Percentiles rank a stretch among this genome's conserved stretches.
These are phyloP conservation scores for Pichia sp. DNA, from an alignment of 1,139 yeast genomes.

Conservation along the genomic window DNA sequence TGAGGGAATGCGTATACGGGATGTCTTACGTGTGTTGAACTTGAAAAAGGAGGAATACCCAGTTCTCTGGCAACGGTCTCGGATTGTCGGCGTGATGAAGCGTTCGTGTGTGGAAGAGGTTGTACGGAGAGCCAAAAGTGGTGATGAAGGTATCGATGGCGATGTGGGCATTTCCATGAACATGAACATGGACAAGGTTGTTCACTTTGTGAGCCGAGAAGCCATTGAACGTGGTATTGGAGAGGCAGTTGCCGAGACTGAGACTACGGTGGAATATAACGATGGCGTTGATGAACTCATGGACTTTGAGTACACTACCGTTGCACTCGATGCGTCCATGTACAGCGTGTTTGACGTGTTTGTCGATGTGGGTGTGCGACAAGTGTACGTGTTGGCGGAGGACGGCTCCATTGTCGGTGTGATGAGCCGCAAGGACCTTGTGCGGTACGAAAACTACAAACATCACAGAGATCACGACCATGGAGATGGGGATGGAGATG, in stretches of 20 bases:
- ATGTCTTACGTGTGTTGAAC: conserved; percentile 2
- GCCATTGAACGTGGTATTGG: too few relatives aligned
- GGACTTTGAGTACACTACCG: conserved; percentile 58
- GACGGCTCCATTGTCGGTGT: conserved; percentile 48
- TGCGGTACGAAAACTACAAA: conserved; percentile 40
- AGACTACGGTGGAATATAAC: too few relatives aligned
- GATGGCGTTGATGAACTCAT: conserved; percentile 35
- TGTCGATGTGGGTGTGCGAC: conserved; percentile 73
- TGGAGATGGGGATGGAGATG: too few relatives aligned
- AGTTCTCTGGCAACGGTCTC: conserved; percentile 1
- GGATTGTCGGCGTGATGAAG: conserved; percentile 7
- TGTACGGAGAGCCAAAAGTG: too few relatives aligned
- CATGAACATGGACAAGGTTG: conserved; percentile 19
- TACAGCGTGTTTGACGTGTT: conserved; percentile 65
- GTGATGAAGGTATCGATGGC: conserved; percentile 11
- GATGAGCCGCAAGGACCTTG: conserved; percentile 60
- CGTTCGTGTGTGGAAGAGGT: neutral
- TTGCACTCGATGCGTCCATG: conserved; percentile 47
- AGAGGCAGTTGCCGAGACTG: conserved; percentile 11
- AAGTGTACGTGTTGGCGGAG: conserved; percentile 54
- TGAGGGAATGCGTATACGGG: conserved; percentile 3
- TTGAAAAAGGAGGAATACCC: conserved; percentile 9
- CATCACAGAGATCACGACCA: conserved; percentile 21
- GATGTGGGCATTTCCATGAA: conserved; percentile 9
- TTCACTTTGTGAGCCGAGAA: too few relatives aligned